A percentile compares a stretch with the other conserved stretches of the same genome.
These are phyloP conservation scores for Vachellia pachyceras DNA, from an alignment of 306 rosid genomes.

Conservation along the genomic window DNA sequence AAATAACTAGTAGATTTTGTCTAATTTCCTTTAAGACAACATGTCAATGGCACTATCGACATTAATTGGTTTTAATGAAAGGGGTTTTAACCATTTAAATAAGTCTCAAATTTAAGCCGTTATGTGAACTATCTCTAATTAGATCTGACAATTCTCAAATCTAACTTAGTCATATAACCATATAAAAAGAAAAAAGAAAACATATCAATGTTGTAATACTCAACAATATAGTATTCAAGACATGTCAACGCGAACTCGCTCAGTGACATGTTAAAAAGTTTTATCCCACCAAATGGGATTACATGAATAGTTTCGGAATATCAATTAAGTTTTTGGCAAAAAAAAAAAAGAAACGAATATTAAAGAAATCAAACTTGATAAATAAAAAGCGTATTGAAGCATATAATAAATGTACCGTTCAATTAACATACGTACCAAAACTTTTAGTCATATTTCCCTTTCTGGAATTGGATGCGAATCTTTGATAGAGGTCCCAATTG, in stretches of 20 bases:
- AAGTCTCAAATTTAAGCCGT: too few relatives aligned
- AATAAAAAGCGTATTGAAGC: neutral
- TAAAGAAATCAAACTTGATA: neutral
- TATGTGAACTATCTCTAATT: too few relatives aligned
- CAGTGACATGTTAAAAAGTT: neutral
- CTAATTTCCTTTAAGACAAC: neutral
- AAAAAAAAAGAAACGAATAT: too few relatives aligned
- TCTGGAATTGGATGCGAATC: slow-evolving; percentile 65
- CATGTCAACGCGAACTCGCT: neutral
- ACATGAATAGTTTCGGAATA: neutral
- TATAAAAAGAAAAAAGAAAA: too few relatives aligned
- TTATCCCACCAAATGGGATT: neutral
- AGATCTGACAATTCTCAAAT: too few relatives aligned
- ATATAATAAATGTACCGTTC: neutral
- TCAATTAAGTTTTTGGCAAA: neutral
- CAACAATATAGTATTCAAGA: neutral
- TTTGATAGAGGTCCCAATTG: slow-evolving; percentile 61
- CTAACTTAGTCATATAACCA: too few relatives aligned
- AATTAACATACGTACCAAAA: neutral
- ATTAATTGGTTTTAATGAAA: too few relatives aligned
- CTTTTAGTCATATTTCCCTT: slow-evolving; percentile 43
- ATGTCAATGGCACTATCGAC: too few relatives aligned
- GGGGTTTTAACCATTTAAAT: too few relatives aligned
- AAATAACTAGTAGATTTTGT: neutral
- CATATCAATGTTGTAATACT: neutral